Evolutionary conservation across 75 land plant genomes (phyloP), one percentile per base, ranked within the genome.

Genomic region (Selaginella tamariscina): DNA sequence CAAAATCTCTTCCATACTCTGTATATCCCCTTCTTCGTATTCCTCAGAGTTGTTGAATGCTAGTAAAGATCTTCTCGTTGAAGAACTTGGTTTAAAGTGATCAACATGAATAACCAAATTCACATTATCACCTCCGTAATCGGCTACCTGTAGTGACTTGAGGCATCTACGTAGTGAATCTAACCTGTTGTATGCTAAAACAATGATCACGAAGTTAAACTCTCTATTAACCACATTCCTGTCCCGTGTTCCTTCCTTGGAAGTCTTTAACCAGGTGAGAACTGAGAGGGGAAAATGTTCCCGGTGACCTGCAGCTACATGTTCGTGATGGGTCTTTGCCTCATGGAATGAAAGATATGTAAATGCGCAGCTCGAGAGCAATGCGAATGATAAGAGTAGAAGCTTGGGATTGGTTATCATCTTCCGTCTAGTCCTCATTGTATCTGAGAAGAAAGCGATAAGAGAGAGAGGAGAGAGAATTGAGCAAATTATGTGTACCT

Each of bases 81-180:
- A 49, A 24, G 2, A 49, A 32, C 15, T 39, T 39, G 49, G 49
- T 15, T 39, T 39, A 65, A 85, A 94, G 57, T 94, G 98, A 69
- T 94, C 98, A 54, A 94, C 28, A 56, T 73, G 81, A 56, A 94
- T 59, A 39, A 86, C 91, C 66, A 94, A 83, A n/a, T 81, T 70
- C 39, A 90, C 91, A 29, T 15, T 68, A 54, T 87, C 87, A 24
- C 69, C 33, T 29, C 55, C 81, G 76, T 89, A 94, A 54, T 85
- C 83, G 55, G 96, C 96, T 0, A 2, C 27, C 30, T 85, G 75
- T 32, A 94, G 84, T 29, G 98, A 94, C 18, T 39, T 65, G 63
- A 94, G 86, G 80, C 98, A 94, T 56, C 98, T 80, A 27, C 72
- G 23, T 57, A 94, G 78, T 21, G 98, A 90, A 21, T 69, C 68